Evolutionary conservation across 768 basidiomycete genomes (phyloP).

Genomic region (Phaeotremella fagi): DNA sequence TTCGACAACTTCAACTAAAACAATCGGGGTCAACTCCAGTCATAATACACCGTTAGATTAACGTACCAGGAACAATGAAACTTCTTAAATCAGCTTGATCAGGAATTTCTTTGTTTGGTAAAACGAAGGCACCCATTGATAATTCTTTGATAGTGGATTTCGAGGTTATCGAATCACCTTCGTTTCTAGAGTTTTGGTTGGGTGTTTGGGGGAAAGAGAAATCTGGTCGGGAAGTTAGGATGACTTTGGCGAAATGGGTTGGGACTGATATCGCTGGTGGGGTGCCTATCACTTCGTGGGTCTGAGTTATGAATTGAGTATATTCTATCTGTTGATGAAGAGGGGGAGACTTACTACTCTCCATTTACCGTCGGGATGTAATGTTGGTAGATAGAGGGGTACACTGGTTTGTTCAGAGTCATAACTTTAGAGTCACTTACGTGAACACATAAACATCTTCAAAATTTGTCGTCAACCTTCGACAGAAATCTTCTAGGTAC

Average conservation of each 20-base stretch:
- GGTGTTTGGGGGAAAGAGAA: slow-evolving; percentile 60
- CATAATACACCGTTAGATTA: not conserved
- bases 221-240: slow-evolving; percentile 68
- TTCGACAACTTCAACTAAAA: slow-evolving; percentile 86
- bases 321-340: not conserved
- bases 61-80: slow-evolving; percentile 73
- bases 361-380: slow-evolving; percentile 87
- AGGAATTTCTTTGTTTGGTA: slow-evolving; percentile 88
- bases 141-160: slow-evolving; percentile 60
- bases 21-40: not conserved
- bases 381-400: slow-evolving; percentile 87
- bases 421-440: slow-evolving; percentile 20
- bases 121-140: slow-evolving; percentile 85
- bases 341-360: slow-evolving; percentile 65
- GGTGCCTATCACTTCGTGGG: slow-evolving; percentile 88
- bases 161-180: slow-evolving; percentile 22
- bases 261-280: slow-evolving; percentile 89
- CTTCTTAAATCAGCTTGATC: slow-evolving; percentile 73
- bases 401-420: slow-evolving; percentile 49
- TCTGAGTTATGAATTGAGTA: slow-evolving; percentile 52
- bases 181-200: slow-evolving; percentile 8
- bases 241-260: slow-evolving; percentile 96
- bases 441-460: slow-evolving; percentile 97
- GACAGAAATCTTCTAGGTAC: slow-evolving; percentile 92
- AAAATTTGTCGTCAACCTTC: slow-evolving; percentile 78